Conservation (phyloP, 108 stramenopile genomes). For the Discostella stelligeroides region DNA sequence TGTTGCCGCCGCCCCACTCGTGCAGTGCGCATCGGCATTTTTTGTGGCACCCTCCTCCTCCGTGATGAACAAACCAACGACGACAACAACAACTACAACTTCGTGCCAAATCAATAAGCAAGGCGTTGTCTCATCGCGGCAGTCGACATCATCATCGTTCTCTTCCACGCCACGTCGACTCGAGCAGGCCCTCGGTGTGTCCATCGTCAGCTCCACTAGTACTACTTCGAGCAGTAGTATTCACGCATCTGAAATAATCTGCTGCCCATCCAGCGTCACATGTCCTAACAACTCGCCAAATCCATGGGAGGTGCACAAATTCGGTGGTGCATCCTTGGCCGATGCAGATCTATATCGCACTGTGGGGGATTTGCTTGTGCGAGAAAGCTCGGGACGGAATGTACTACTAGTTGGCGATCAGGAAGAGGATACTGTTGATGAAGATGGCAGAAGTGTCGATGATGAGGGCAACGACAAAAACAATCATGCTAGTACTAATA, state of each 20-base stretch:
- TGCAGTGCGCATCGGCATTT: background rate
- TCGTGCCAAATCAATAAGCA: background rate
- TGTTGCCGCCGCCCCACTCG: background rate
- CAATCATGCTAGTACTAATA: no score
- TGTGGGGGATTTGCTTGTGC: constrained; percentile 69
- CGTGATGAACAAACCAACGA: background rate
- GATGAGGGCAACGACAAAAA: no score
- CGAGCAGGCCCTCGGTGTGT: constrained; percentile 3
- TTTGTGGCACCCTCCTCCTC: no score
- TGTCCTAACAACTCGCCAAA: constrained; percentile 28
- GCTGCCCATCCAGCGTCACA: constrained; percentile 19
- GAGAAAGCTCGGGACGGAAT: constrained; percentile 45
- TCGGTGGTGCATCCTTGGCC: constrained; percentile 68
- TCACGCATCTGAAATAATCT: constrained; percentile 7
- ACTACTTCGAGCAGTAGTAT: background rate
- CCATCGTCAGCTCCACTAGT: background rate
- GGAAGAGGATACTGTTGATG: background rate
- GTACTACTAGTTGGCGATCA: background rate
- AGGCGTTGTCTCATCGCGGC: background rate
- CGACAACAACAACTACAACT: background rate
- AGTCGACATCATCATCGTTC: background rate
- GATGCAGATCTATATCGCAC: constrained; percentile 63
- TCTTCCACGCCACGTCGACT: background rate
- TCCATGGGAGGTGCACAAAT: constrained; percentile 72
- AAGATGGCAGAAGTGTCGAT: background rate